A percentile compares a stretch with the other conserved stretches of the same genome.
These are phyloP conservation scores for Blastocystis sp. DNA, from an alignment of 352 stramenopile genomes.

Conservation along the genomic window DNA sequence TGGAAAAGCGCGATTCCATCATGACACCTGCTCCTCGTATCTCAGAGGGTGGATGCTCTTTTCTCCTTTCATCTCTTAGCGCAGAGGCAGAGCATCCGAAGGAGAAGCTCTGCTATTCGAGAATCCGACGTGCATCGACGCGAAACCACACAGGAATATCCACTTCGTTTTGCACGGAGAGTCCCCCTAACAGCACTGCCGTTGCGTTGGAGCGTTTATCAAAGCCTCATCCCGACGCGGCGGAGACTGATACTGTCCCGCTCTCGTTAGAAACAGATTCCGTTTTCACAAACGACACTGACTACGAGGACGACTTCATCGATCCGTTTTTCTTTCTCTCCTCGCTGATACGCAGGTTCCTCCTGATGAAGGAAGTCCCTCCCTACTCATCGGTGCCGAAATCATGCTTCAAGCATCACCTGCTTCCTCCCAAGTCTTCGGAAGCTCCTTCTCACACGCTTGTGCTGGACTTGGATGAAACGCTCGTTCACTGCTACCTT, in stretches of 20 bases:
- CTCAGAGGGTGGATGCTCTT: background rate
- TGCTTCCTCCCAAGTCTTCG: background rate
- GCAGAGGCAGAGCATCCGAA: background rate
- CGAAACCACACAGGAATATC: background rate
- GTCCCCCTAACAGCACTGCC: background rate
- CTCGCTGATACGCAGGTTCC: background rate
- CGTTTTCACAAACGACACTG: background rate
- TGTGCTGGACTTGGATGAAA: constrained; percentile 95
- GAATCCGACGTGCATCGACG: background rate
- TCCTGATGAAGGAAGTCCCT: background rate
- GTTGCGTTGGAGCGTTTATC: background rate
- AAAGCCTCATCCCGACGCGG: background rate
- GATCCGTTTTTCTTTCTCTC: background rate
- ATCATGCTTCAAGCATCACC: background rate
- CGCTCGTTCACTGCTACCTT: constrained; percentile 92
- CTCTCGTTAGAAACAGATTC: too few species aligned
- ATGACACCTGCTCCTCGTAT: background rate
- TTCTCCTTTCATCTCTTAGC: background rate
- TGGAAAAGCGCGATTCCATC: background rate
- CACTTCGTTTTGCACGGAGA: background rate
- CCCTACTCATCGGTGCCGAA: background rate
- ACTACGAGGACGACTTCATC: background rate
- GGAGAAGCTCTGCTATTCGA: background rate
- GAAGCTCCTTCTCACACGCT: background rate
- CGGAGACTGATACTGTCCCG: too few species aligned